Percentiles rank a stretch among this genome's conserved stretches.
Conservation (phyloP, 2,329 filamentous ascomycete genomes). For the Gliomastix tumulicola region DNA sequence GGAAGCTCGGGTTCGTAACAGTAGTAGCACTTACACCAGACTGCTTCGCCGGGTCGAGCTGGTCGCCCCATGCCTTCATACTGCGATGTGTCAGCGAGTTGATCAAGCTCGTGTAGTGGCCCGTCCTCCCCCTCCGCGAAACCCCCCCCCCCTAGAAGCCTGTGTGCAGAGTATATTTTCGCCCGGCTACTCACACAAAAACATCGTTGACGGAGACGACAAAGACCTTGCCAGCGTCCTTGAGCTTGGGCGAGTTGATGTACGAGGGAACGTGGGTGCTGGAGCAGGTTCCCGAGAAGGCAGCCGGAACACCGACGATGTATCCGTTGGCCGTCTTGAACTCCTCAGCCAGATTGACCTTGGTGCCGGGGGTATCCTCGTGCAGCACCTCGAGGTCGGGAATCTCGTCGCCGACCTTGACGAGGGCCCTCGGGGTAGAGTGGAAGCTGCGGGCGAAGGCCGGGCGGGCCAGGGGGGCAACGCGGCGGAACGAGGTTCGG, state of each 20-base stretch:
- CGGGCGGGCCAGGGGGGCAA: conserved; percentile 18
- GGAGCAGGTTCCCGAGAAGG: conserved; percentile 57
- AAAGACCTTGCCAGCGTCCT: conserved; percentile 76
- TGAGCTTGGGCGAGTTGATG: conserved; percentile 71
- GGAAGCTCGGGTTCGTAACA: background rate
- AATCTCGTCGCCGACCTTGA: conserved; percentile 73
- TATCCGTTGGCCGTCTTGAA: conserved; percentile 65
- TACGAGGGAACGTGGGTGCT: conserved; percentile 75
- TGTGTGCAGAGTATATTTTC: too few relatives aligned
- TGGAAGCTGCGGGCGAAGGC: conserved; percentile 48
- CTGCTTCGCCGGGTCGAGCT: conserved; percentile 66
- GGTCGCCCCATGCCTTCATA: conserved; percentile 82
- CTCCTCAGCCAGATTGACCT: conserved; percentile 79
- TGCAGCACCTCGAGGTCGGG: conserved; percentile 72
- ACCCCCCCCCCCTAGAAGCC: too few relatives aligned
- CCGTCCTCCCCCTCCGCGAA: background rate
- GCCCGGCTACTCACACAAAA: conserved; percentile 64
- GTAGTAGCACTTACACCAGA: conserved; percentile 60
- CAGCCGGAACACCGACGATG: conserved; percentile 79
- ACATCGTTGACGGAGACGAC: conserved; percentile 91
- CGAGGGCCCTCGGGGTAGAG: conserved; percentile 51
- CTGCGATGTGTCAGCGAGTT: conserved; percentile 34
- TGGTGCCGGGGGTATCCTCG: conserved; percentile 85
- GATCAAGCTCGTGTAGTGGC: too few relatives aligned
- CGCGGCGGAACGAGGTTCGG: conserved; percentile 24